phyloP scores from a whole-genome alignment of 1,284 basidiomycete species.

The Leccinum subfulvum region DNA sequence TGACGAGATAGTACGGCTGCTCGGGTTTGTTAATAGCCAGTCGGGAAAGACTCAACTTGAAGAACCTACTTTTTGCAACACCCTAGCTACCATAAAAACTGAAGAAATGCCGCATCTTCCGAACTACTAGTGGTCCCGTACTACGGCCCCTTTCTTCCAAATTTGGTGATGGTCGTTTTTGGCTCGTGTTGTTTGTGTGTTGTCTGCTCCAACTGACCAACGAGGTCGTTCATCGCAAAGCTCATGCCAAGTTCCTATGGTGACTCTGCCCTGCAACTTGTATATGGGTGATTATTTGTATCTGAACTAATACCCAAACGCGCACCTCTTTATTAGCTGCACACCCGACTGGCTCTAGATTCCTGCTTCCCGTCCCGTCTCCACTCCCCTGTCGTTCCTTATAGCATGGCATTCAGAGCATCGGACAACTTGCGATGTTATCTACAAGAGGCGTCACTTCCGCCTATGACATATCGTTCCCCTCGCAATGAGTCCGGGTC shows the following conservation, averaged over 20 bases:
- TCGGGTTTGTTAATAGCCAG: background rate
- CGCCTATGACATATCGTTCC: constrained; percentile 41
- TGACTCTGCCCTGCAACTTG: constrained; percentile 4
- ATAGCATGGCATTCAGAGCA: constrained; percentile 30
- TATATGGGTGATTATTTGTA: background rate
- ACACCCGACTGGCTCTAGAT: background rate
- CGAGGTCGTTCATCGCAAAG: background rate
- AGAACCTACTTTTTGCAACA: background rate
- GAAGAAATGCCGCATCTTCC: background rate
- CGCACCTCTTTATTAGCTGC: background rate
- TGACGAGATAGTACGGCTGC: background rate
- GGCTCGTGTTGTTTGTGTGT: constrained; percentile 10
- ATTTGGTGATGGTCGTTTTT: constrained; percentile 11
- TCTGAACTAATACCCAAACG: constrained; percentile 1
- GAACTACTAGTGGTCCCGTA: background rate
- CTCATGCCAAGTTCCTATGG: constrained; percentile 23
- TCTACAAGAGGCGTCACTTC: constrained; percentile 46
- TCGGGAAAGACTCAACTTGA: background rate
- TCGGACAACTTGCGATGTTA: constrained; percentile 51
- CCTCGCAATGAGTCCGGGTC: constrained; percentile 41
- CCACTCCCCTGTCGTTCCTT: background rate
- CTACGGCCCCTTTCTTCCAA: constrained; percentile 6
- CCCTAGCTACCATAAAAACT: background rate
- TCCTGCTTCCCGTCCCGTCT: background rate
- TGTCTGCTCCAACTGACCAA: constrained; percentile 6